Base-by-base conservation (phyloP, 2,329 filamentous ascomycete species). In the Tolypocladium nubicola region DNA sequence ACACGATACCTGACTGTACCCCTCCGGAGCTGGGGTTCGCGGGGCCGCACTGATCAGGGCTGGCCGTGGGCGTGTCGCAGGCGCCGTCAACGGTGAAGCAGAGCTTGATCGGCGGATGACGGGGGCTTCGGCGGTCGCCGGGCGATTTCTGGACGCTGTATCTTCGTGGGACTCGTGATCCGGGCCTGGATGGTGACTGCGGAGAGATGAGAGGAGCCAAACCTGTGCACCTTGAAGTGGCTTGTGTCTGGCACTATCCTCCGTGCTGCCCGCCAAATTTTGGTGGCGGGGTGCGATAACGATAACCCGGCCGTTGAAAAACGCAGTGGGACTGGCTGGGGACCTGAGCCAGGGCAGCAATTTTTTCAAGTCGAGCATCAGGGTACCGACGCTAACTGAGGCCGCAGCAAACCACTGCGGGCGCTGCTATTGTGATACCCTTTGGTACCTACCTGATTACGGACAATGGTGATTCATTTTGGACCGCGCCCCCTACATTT, bases 271-370 rank as follows among this genome's bases (percentile, higher is more conserved):
- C 41, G 55, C 58, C 59, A 59, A 61, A 60, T 56, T 61, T 60
- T 60, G 61, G 57, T 66, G 61, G 67, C 67, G 70, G 68, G 66
- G 62, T 67, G 70, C 69, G 69, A 73, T 72, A 73, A 72, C 66
- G 70, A 72, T 72, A 72, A 72, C 68, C 68, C 68, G 68, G 61
- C 30, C 30, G 30, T 37, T n/a, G 47, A 35, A 50, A 50, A 50
- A 3, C n/a, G 45, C 23, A 10, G 14, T 26, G 14, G 37, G 39
- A 10, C 39, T 52, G 13, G 47, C 11, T 26, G 16, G 30, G 49
- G 47, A 52, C 26, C 16, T 13, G 30, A 7, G 30, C 7, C n/a
- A 26, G 33, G 16, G 26, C 8, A 33, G 53, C 53, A 45, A 45
- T 55, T 55, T 45, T 55, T 55, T 43, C 26, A 39, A 13, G 37